Evolutionary conservation across 306 rosid genomes (phyloP), one percentile per base, ranked within the genome.

Genomic region (Lupinus albus): DNA sequence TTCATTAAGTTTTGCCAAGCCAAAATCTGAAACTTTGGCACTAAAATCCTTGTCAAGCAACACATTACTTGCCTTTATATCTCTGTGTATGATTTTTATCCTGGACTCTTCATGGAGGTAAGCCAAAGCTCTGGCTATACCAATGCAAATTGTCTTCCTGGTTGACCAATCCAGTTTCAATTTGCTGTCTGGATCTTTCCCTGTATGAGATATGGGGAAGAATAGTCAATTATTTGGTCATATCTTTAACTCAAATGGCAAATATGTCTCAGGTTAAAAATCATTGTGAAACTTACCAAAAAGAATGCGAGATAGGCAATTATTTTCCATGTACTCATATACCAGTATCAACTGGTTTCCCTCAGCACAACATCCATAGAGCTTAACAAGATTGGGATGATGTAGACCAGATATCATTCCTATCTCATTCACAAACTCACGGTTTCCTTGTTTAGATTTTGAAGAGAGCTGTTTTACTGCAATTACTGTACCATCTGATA

Each of bases 401-500:
- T 86, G 89, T 44, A 89, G 84, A 70, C 91, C 98, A 18, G 98
- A 92, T 73, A 92, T 80, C 89, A 89, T 83, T 81, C 98, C 98
- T 50, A 89, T 87, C 85, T 92, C 98, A 69, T 80, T 92, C 70
- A 92, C 83, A 71, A 92, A 92, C 82, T 92, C 98, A 0, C 96
- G 98, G 65, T 85, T 92, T 83, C 98, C 98, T 80, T 89, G 98
- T 86, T 84, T 87, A 18, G 98, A 92, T 86, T 92, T 92, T 6
- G 96, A 77, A 10, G 98, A 89, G 16, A 92, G 86, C 51, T 92
- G 98, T 79, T 92, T 92, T 60, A 92, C 96, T 42, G 98, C 98
- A 64, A 92, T 86, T 77, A 81, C 50, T 39, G 88, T 87, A 46
- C 96, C 98, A 55, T 92, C 96, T 53, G 91, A 68, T 76, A 89